These are phyloP conservation scores for Nepenthes gracilis DNA, from an alignment of 148 eudicot species.

Conservation along the genomic window DNA sequence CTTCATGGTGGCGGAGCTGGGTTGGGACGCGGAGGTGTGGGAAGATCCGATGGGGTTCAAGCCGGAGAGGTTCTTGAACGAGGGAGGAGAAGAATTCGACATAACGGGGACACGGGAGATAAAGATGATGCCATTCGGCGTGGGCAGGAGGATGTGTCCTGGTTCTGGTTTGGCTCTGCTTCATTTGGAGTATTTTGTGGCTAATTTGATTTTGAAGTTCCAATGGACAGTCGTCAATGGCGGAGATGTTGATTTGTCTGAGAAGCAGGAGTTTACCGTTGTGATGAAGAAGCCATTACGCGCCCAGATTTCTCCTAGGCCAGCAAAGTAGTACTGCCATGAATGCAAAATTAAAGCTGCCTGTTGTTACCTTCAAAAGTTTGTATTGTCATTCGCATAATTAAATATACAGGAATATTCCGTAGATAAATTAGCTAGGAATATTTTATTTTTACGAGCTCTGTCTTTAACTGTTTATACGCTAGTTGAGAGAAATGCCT, in stretches of 20 bases:
- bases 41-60: constrained; percentile 48
- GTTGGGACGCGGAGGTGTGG: constrained; percentile 51
- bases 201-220: constrained; percentile 46
- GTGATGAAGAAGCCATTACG: constrained; percentile 53
- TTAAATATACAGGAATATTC: too few relatives aligned
- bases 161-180: constrained; percentile 37
- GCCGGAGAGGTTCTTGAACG: constrained; percentile 38
- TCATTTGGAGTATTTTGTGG: constrained; percentile 58
- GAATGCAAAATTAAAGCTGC: too few relatives aligned
- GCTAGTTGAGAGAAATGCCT: too few relatives aligned
- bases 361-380: too few relatives aligned
- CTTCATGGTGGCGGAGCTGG: constrained; percentile 53
- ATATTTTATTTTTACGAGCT: too few relatives aligned
- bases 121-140: constrained; percentile 77
- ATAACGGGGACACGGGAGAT: constrained; percentile 42
- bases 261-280: constrained; percentile 34
- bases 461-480: too few relatives aligned
- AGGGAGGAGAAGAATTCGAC: constrained; percentile 11
- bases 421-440: too few relatives aligned
- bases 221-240: constrained; percentile 25
- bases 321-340: too few relatives aligned
- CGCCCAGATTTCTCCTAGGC: constrained; percentile 16
- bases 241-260: constrained; percentile 33
- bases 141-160: constrained; percentile 60
- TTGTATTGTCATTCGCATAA: too few relatives aligned